Percentiles rank a stretch among this genome's conserved stretches.
Evolutionary conservation across 257 asterid species (phyloP).

Genomic region (Verbascum thapsus): DNA sequence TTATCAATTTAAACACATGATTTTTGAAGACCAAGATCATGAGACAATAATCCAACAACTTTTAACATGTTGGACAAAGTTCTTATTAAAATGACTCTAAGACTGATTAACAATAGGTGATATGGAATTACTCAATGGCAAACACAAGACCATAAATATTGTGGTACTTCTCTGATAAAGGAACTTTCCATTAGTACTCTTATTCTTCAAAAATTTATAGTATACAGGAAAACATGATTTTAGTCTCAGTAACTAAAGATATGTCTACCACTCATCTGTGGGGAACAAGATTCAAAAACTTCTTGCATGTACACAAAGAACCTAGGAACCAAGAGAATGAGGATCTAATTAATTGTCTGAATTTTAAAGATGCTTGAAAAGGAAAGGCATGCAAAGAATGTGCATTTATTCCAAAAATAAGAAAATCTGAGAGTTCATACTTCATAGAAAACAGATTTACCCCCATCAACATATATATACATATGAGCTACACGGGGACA

Average conservation of each 20-base stretch:
- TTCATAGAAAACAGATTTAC: not conserved
- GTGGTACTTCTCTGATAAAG: not conserved
- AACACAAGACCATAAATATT: not conserved
- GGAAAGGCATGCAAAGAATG: slow-evolving; percentile 3
- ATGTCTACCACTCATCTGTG: not conserved
- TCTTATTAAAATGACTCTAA: not conserved
- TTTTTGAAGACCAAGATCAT: not conserved
- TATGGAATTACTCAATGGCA: too few species aligned
- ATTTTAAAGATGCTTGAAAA: not conserved
- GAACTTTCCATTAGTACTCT: too few species aligned
- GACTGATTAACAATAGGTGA: too few species aligned
- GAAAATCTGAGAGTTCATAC: not conserved
- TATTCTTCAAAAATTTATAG: not conserved
- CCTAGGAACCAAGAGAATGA: too few species aligned
- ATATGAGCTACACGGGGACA: not conserved
- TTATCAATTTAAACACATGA: slow-evolving; percentile 1
- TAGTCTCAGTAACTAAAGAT: not conserved
- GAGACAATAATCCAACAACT: not conserved
- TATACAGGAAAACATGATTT: not conserved
- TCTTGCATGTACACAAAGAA: too few species aligned
- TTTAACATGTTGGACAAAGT: not conserved
- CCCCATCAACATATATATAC: not conserved
- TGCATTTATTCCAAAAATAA: not conserved
- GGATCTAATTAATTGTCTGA: too few species aligned
- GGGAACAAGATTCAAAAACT: not conserved